Evolutionary conservation across 1,284 basidiomycete species (phyloP).

Genomic region (Ceratobasidium sp.): DNA sequence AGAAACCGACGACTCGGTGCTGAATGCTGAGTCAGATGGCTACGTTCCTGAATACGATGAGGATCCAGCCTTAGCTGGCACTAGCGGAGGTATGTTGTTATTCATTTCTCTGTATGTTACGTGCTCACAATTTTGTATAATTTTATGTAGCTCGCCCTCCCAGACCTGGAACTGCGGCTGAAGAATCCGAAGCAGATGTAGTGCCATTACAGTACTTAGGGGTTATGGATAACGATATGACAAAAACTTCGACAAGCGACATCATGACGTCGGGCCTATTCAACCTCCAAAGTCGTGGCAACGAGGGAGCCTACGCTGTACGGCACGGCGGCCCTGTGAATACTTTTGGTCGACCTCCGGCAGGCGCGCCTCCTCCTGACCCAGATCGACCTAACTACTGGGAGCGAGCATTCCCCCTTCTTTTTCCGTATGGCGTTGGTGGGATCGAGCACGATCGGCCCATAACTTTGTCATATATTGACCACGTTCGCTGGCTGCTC

Average conservation of each 20-base stretch:
- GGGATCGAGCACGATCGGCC: constrained; percentile 56
- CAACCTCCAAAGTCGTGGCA: no score
- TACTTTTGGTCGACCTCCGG: constrained; percentile 6
- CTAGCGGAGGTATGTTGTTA: no score
- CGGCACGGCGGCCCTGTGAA: constrained; percentile 41
- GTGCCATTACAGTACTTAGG: constrained; percentile 44
- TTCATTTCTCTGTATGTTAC: no score
- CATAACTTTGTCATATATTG: constrained; percentile 53
- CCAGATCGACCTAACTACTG: constrained; percentile 48
- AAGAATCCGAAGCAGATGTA: background rate
- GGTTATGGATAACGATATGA: constrained; percentile 36
- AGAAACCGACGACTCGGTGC: background rate
- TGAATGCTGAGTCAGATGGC: constrained; percentile 1
- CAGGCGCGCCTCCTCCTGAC: background rate
- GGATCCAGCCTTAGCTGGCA: no score
- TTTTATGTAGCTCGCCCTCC: no score
- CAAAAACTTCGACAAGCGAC: no score
- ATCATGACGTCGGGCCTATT: no score
- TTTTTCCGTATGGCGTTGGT: constrained; percentile 63
- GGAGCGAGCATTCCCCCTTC: constrained; percentile 57
- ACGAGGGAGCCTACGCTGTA: constrained; percentile 40
- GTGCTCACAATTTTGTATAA: no score
- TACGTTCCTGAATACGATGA: constrained; percentile 19
- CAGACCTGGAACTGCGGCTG: no score
- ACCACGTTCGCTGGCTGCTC: constrained; percentile 60